These are phyloP conservation scores for Zygoascus bituminiphila DNA, from an alignment of 805 yeast species.

Conservation along the genomic window DNA sequence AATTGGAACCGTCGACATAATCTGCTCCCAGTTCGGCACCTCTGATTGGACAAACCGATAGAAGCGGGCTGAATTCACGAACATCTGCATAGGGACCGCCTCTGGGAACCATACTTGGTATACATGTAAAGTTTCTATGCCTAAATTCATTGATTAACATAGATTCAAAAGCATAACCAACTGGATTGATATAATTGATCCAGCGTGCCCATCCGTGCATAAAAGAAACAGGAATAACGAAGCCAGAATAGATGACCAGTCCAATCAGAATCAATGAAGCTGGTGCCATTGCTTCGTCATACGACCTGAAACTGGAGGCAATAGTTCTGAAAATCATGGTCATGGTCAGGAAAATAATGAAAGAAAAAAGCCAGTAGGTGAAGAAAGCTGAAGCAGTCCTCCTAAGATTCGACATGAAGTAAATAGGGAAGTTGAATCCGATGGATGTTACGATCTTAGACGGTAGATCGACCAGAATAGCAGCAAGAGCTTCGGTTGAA, in stretches of 20 bases:
- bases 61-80: conserved; percentile 11
- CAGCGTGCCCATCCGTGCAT: conserved; percentile 71
- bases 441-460: conserved; percentile 42
- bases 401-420: conserved; percentile 49
- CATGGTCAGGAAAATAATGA: conserved; percentile 39
- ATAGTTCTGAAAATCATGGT: conserved; percentile 45
- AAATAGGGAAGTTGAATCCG: conserved; percentile 41
- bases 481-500: conserved; percentile 61
- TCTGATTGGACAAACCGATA: conserved; percentile 44
- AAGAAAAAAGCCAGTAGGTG: conserved; percentile 39
- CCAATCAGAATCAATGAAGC: conserved; percentile 47
- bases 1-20: conserved; percentile 52
- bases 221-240: conserved; percentile 47
- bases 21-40: conserved; percentile 52
- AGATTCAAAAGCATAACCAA: conserved; percentile 12
- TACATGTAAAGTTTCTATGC: conserved; percentile 47
- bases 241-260: conserved; percentile 50
- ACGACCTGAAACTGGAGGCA: conserved; percentile 42
- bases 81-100: conserved; percentile 46
- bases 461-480: conserved; percentile 55
- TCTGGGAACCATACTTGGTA: conserved; percentile 42
- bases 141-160: conserved; percentile 42
- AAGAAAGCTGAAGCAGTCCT: conserved; percentile 48
- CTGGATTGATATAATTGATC: conserved; percentile 33
- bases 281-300: conserved; percentile 52